Evolutionary conservation across 1,284 basidiomycete species (phyloP).

Genomic region (Leccinum griseonigrum): DNA sequence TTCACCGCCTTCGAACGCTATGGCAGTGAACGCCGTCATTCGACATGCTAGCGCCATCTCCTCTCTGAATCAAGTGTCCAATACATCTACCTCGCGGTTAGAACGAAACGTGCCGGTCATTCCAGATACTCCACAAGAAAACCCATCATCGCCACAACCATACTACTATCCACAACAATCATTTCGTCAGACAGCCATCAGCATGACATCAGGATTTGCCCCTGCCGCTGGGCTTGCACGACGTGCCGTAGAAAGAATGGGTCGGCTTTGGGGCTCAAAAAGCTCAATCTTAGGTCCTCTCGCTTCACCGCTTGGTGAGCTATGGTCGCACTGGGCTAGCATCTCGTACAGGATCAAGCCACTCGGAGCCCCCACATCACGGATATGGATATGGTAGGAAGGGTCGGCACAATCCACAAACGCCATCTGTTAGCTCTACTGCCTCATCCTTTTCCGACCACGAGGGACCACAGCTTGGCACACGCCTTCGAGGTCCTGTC

Average conservation of each 20-base stretch:
- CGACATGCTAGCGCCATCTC: conserved; percentile 19
- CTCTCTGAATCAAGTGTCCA: conserved; percentile 13
- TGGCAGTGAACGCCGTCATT: conserved; percentile 5
- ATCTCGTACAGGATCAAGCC: conserved; percentile 39
- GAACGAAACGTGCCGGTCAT: conserved; percentile 35
- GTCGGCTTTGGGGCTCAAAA: conserved; percentile 57
- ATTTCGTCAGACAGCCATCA: conserved; percentile 64
- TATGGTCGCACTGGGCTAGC: conserved; percentile 30
- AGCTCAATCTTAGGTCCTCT: conserved; percentile 42
- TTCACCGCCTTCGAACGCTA: conserved; percentile 19
- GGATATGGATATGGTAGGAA: conserved; percentile 28
- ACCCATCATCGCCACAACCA: conserved; percentile 18
- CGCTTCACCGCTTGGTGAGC: conserved; percentile 37
- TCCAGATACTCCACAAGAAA: conserved; percentile 29
- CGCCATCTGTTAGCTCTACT: conserved; percentile 54
- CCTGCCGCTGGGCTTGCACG: conserved; percentile 72
- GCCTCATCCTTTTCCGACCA: conserved; percentile 52
- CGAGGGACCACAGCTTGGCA: conserved; percentile 59
- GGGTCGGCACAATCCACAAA: conserved; percentile 52
- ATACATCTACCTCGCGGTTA: conserved; percentile 3
- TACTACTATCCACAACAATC: conserved; percentile 26
- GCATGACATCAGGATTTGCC: conserved; percentile 62
- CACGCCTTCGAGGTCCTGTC: conserved; percentile 51
- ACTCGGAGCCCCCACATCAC: conserved; percentile 18
- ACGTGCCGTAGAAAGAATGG: conserved; percentile 72